Percentiles rank a stretch among this genome's conserved stretches.
These are phyloP conservation scores for Achaetomium macrosporum DNA, from an alignment of 2,329 filamentous ascomycete genomes.

Conservation along the genomic window DNA sequence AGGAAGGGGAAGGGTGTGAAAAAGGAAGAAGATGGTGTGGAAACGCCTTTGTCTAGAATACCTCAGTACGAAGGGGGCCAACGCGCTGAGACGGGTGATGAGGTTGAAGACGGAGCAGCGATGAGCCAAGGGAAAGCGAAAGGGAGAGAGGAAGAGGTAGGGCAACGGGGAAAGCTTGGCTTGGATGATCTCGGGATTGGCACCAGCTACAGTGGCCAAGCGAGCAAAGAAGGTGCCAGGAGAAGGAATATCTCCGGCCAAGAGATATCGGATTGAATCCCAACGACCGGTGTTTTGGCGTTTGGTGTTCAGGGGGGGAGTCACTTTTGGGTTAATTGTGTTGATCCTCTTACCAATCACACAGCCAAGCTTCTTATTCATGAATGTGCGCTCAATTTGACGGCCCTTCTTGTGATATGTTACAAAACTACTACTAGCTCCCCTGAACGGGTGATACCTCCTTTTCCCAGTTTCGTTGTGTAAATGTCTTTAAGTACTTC, in stretches of 20 bases:
- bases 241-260: conserved; percentile 8
- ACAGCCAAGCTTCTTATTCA: no score
- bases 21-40: conserved; percentile 26
- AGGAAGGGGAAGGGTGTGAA: conserved; percentile 28
- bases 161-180: not conserved
- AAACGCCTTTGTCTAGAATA: not conserved
- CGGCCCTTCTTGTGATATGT: no score
- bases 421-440: no score
- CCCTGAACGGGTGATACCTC: no score
- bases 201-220: conserved; percentile 17
- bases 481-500: no score
- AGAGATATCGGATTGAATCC: not conserved
- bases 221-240: conserved; percentile 5
- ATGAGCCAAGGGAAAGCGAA: not conserved
- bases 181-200: conserved; percentile 18
- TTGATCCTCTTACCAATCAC: no score
- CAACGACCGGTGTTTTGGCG: not conserved
- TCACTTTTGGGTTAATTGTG: no score
- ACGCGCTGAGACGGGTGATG: conserved; percentile 43
- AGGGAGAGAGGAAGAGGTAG: conserved; percentile 4
- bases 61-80: conserved; percentile 26
- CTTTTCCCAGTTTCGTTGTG: no score
- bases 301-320: not conserved
- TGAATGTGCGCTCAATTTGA: no score
- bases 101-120: conserved; percentile 23